Conservation (phyloP, 2,329 filamentous ascomycete species). For the Aspergillus bombycis region DNA sequence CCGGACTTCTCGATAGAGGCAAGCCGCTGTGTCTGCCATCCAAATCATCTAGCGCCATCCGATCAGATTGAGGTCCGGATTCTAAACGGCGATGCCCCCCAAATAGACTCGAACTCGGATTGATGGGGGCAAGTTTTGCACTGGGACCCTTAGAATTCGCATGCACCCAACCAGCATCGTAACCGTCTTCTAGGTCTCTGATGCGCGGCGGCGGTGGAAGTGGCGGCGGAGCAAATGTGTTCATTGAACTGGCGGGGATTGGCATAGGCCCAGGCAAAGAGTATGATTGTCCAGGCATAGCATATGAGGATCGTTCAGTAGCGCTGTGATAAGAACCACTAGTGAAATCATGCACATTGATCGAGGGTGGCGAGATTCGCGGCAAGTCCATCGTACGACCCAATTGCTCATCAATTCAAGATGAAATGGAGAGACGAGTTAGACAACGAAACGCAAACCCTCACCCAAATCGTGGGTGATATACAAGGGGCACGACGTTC, state of each 20-base stretch:
- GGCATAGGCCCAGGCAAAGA: conserved; percentile 60
- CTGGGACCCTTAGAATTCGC: conserved; percentile 57
- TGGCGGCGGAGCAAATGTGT: conserved; percentile 59
- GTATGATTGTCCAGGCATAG: conserved; percentile 45
- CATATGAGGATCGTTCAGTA: conserved; percentile 42
- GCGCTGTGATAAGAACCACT: conserved; percentile 34
- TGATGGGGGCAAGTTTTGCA: conserved; percentile 52
- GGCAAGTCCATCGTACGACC: conserved; percentile 50
- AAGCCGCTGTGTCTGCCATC: conserved; percentile 36
- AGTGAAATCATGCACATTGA: conserved; percentile 47
- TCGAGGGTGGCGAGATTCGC: conserved; percentile 45
- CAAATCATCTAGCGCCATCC: conserved; percentile 41
- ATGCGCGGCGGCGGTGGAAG: conserved; percentile 68
- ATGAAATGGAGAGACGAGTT: not conserved
- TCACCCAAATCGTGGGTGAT: conserved; percentile 5
- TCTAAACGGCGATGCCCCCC: conserved; percentile 48
- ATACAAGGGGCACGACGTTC: conserved; percentile 12
- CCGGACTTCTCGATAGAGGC: conserved; percentile 34
- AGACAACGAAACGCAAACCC: conserved; percentile 1
- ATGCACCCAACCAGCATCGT: conserved; percentile 67
- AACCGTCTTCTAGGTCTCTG: conserved; percentile 57
- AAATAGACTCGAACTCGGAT: conserved; percentile 54
- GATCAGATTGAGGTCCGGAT: conserved; percentile 35
- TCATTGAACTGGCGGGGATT: conserved; percentile 60
- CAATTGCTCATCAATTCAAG: conserved; percentile 20